phyloP scores from a whole-genome alignment of 2,329 filamentous ascomycete genomes.

The Trichoderma asperellum region DNA sequence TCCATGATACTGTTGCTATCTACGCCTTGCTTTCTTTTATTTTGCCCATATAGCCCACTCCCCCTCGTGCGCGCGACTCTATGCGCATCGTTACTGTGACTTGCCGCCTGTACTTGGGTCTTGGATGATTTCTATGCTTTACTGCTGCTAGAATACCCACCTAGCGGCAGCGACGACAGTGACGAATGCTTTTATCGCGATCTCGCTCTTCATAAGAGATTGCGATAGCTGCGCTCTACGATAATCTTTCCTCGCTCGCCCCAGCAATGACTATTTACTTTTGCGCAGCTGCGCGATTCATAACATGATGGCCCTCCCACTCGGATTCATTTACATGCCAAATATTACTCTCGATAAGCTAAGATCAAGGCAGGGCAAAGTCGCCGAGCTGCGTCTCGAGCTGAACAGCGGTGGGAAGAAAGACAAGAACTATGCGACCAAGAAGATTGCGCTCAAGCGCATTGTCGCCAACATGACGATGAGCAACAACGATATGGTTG shows the following conservation, averaged over 20 bases:
- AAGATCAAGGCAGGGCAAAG: slow-evolving; percentile 84
- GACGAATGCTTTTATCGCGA: not conserved
- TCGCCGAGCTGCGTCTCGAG: slow-evolving; percentile 93
- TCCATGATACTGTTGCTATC: slow-evolving; percentile 22
- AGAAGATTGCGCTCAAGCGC: slow-evolving; percentile 99
- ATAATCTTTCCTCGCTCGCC: not conserved
- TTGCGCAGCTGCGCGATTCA: slow-evolving; percentile 21
- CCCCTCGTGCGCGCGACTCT: not conserved
- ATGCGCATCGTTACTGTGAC: not conserved
- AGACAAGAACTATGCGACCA: slow-evolving; percentile 92
- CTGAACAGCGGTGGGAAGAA: slow-evolving; percentile 94
- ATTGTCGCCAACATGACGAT: slow-evolving; percentile 99
- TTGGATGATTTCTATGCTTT: not conserved
- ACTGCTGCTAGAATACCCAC: not conserved
- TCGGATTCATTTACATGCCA: slow-evolving; percentile 53
- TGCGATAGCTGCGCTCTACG: slow-evolving; percentile 5
- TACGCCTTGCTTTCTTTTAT: slow-evolving; percentile 28
- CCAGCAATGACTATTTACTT: slow-evolving; percentile 3
- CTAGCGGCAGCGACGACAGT: not conserved
- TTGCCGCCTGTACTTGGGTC: not conserved
- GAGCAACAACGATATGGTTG: slow-evolving; percentile 99
- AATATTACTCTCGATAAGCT: slow-evolving; percentile 52
- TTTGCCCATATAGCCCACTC: slow-evolving; percentile 27
- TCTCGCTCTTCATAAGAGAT: not conserved
- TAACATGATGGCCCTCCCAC: slow-evolving; percentile 51